Base-by-base conservation (phyloP, 768 basidiomycete species). In the Hygrophorus pudorinus region DNA sequence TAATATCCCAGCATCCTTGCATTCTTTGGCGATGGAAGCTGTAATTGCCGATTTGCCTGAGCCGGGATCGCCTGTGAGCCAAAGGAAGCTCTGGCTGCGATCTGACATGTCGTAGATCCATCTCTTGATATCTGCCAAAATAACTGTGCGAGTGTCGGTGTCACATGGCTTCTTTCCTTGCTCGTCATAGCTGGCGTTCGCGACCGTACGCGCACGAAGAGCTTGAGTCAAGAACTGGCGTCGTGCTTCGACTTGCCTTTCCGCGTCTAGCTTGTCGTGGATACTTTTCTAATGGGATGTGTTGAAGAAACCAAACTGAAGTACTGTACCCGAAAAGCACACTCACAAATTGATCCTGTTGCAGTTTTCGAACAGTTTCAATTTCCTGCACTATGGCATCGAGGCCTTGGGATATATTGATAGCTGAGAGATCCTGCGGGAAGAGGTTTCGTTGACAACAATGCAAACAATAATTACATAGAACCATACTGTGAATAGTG, bases 31-130 rank as follows among this genome's bases (percentile, higher is more conserved):
- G 28, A 51, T 42, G 14, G 53, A 49, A 17, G 53, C 53, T 5
- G 53, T 51, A 12, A 54, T 34, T 5, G 53, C 47, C 2, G 53
- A 54, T 42, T 54, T 54, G 6, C 50, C 53, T 29, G 41, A 47
- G 2, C 48, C 51, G 12, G 51, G 51, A 29, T 50, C 46, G 27
- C 51, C 51, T 12, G 52, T 48, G 7, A 53, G 47, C 53, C 52
- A 53, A 4, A 53, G 40, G 21, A 53, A 47, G 29, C 44, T 44
- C 35, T 42, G 42, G 1, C 45, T 45, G 7, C 13, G 14, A 10
- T 13, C 2, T 2, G 48, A 33, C 17, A 31, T 40, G 20, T 49
- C 50, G 14, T 45, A 24, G 5, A 49, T 18, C 53, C 50, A 54
- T 6, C 13, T 24, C 31, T 30, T 41, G 36, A 54, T 51, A 10